These are phyloP conservation scores for Phytophthora syringae DNA, from an alignment of 352 stramenopile species.

Conservation along the genomic window DNA sequence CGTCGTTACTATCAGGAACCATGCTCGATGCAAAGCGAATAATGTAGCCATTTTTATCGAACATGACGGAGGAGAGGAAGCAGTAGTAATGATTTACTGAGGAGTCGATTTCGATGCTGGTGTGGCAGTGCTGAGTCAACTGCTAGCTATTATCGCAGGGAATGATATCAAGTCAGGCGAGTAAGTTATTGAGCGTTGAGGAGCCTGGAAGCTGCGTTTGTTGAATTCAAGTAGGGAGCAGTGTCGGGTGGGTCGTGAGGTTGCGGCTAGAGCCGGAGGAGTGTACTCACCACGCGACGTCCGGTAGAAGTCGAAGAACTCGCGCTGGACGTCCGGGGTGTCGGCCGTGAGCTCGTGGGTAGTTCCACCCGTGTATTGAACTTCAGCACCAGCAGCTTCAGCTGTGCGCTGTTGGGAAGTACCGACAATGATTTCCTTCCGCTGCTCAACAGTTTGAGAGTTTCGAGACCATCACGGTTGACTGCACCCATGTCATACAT, in stretches of 20 bases:
- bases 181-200: too few species aligned
- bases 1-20: constrained; percentile 10
- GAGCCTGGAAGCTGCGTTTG: too few species aligned
- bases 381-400: constrained; percentile 9
- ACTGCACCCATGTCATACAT: constrained; percentile 25
- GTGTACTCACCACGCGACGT: constrained; percentile 20
- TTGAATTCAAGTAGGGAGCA: too few species aligned
- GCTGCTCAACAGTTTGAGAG: constrained; percentile 4
- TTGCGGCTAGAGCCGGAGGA: constrained; percentile 3
- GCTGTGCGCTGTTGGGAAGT: constrained; percentile 3
- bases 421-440: not conserved
- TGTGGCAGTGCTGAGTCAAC: too few species aligned
- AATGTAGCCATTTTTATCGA: constrained; percentile 14
- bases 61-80: too few species aligned
- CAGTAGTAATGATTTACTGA: too few species aligned
- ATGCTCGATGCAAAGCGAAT: constrained; percentile 15
- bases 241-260: constrained; percentile 12
- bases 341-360: constrained; percentile 17
- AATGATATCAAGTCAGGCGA: too few species aligned
- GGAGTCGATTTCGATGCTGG: too few species aligned
- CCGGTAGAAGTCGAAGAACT: constrained; percentile 30
- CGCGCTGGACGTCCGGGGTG: constrained; percentile 1
- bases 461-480: constrained; percentile 9
- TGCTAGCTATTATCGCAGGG: too few species aligned
- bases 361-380: not conserved